These are phyloP conservation scores for Geopyxis carbonaria DNA, from an alignment of 495 filamentous ascomycete genomes.

Conservation along the genomic window DNA sequence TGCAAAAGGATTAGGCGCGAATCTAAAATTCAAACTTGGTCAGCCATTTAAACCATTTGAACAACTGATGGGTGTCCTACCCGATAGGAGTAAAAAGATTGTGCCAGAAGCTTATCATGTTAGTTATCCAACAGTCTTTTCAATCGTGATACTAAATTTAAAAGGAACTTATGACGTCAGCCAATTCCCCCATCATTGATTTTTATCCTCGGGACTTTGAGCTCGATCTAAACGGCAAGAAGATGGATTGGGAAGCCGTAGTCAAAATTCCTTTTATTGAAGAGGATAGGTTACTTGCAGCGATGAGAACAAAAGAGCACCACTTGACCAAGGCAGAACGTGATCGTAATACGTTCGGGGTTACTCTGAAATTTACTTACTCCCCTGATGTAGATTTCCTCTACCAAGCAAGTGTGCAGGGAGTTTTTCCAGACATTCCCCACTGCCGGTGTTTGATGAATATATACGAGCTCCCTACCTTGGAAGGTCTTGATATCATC, in stretches of 20 bases:
- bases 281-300: conserved; percentile 61
- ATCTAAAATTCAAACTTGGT: conserved; percentile 82
- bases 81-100: conserved; percentile 90
- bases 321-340: conserved; percentile 60
- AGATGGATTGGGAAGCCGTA: conserved; percentile 99
- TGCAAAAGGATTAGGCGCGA: conserved; percentile 66
- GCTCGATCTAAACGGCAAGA: conserved; percentile 98
- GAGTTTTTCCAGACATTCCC: conserved; percentile 76
- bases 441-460: conserved; percentile 87
- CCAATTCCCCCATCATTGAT: conserved; percentile 87
- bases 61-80: conserved; percentile 95
- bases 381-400: conserved; percentile 53
- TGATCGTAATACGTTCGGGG: conserved; percentile 74
- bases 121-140: neutral
- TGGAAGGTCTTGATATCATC: conserved; percentile 76
- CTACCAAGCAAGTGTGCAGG: conserved; percentile 72
- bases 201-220: conserved; percentile 98
- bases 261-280: conserved; percentile 99
- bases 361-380: conserved; percentile 82
- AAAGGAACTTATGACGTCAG: conserved; percentile 67
- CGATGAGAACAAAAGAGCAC: conserved; percentile 69
- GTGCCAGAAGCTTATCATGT: conserved; percentile 69
- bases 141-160: conserved; percentile 2
- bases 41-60: conserved; percentile 90
- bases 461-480: conserved; percentile 79